phyloP scores from a whole-genome alignment of 2,329 filamentous ascomycete genomes.

The Fusarium duplospermum region DNA sequence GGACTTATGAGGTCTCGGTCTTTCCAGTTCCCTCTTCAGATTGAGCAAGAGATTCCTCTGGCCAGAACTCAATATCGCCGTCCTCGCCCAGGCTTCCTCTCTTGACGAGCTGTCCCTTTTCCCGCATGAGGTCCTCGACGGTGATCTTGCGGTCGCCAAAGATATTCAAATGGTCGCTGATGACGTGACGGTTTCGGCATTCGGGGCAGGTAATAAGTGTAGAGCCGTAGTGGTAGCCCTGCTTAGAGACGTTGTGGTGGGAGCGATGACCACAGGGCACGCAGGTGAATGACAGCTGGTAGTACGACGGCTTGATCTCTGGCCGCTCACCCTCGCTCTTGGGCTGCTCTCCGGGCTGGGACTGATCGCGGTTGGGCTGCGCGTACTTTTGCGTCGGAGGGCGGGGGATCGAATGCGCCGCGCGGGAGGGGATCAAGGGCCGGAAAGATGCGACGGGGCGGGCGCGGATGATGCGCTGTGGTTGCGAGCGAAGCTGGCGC shows the following conservation, averaged over 20 bases:
- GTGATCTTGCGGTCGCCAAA: conserved; percentile 78
- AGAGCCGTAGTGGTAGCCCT: conserved; percentile 92
- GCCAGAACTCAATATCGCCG: conserved; percentile 94
- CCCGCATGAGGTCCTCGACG: conserved; percentile 80
- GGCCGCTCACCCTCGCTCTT: conserved; percentile 47
- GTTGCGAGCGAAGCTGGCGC: conserved; percentile 31
- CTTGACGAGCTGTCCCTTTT: conserved; percentile 80
- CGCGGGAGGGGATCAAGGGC: conserved; percentile 39
- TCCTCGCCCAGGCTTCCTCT: conserved; percentile 77
- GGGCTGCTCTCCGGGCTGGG: conserved; percentile 30
- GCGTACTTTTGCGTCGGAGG: conserved; percentile 40
- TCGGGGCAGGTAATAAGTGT: conserved; percentile 88
- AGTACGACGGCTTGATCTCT: conserved; percentile 70
- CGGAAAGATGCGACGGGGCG: conserved; percentile 18
- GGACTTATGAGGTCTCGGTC: conserved; percentile 10
- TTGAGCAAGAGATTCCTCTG: conserved; percentile 66
- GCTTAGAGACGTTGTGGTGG: conserved; percentile 89
- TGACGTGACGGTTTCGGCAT: conserved; percentile 90
- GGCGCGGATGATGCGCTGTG: conserved; percentile 24
- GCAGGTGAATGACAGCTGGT: conserved; percentile 93
- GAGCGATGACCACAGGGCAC: conserved; percentile 83
- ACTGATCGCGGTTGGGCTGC: conserved; percentile 19
- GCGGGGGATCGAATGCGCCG: conserved; percentile 52
- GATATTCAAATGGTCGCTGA: conserved; percentile 86
- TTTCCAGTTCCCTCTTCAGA: conserved; percentile 34